Base-by-base conservation (phyloP, 2,329 filamentous ascomycete species). In the Aspergillus versicolor region DNA sequence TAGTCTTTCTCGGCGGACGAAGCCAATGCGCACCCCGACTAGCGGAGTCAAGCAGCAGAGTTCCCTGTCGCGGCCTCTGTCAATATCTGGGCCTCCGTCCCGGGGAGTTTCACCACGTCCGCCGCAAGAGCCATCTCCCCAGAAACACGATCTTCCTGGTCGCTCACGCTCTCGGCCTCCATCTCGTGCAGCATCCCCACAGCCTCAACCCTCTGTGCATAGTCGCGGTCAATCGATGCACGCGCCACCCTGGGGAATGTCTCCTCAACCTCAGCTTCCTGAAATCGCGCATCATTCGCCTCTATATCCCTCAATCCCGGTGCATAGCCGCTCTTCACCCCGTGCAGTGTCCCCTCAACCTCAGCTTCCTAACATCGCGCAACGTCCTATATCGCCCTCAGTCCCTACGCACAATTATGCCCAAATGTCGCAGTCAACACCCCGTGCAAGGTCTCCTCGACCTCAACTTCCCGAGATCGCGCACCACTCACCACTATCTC, bases 1-100 rank as follows among this genome's bases (percentile, higher is more conserved):
- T 17, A 70, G 71, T 44, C 59, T 70, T 52, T 65, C 70, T 17
- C 62, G 67, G 34, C 73, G 62, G 52, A 64, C 63, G 19, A 70
- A 71, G 38, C 69, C 69, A n/a, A 56, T 71, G 49, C 73, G 72
- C 42, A 73, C 70, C 17, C 72, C 76, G 30, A 71, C 72, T 4
- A 73, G 70, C 17, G 70, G 72, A 5, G 65, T 74, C 32, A 77
- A 74, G 58, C 70, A 74, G 48, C 72, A 74, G 52, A 67, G 69
- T 57, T 71, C 71, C 2, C 32, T 70, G 9, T 72, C 73, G 7
- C 68, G 70, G 40, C 68, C 68, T n/a, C 63, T 66, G 3, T 73
- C 74, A 22, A 66, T 68, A 45, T 69, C 73, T 21, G 62, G 69
- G 38, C 61, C 68, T 34, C 66, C 67, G 2, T 67, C 70, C 17